Conservation (phyloP, 2,329 filamentous ascomycete species). For the Ophiostoma perfectum region DNA sequence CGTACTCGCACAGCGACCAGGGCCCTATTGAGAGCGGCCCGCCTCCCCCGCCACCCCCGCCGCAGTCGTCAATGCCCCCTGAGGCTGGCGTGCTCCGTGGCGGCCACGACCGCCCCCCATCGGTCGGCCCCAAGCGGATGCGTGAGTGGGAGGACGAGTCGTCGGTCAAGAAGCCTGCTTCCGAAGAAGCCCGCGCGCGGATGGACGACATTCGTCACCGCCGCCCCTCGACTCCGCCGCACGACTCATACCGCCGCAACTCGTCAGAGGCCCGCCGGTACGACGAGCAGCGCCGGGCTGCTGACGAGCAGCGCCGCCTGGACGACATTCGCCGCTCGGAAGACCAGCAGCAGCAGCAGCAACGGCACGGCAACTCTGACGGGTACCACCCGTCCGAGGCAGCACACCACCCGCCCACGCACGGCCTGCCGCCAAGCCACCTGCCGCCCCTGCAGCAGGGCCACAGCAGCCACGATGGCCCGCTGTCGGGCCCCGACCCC, state of each 20-base stretch:
- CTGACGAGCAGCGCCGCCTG: constrained; percentile 54
- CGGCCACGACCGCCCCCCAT: constrained; percentile 68
- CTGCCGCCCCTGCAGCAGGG: constrained; percentile 59
- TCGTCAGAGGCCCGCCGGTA: constrained; percentile 66
- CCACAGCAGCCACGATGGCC: constrained; percentile 50
- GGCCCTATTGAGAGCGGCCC: constrained; percentile 53
- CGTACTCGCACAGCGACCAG: constrained; percentile 47
- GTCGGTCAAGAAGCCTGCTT: constrained; percentile 75
- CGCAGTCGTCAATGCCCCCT: constrained; percentile 51
- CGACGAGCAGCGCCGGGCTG: constrained; percentile 54
- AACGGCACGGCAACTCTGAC: constrained; percentile 63
- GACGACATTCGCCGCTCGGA: constrained; percentile 51
- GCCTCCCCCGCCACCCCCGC: constrained; percentile 48
- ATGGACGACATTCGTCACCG: constrained; percentile 79
- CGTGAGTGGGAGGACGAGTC: constrained; percentile 89
- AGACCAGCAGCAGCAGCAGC: constrained; percentile 45
- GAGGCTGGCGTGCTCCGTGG: constrained; percentile 61
- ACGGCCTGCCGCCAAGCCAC: constrained; percentile 52
- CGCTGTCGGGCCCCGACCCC: constrained; percentile 39
- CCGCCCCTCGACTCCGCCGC: constrained; percentile 68
- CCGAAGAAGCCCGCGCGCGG: constrained; percentile 79
- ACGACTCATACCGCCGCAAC: constrained; percentile 66
- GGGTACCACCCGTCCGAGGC: constrained; percentile 89
- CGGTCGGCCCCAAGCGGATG: constrained; percentile 73
- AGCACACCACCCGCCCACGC: constrained; percentile 72